Base-by-base conservation (phyloP, 305 asterid genomes). In the Fraxinus velutina region DNA sequence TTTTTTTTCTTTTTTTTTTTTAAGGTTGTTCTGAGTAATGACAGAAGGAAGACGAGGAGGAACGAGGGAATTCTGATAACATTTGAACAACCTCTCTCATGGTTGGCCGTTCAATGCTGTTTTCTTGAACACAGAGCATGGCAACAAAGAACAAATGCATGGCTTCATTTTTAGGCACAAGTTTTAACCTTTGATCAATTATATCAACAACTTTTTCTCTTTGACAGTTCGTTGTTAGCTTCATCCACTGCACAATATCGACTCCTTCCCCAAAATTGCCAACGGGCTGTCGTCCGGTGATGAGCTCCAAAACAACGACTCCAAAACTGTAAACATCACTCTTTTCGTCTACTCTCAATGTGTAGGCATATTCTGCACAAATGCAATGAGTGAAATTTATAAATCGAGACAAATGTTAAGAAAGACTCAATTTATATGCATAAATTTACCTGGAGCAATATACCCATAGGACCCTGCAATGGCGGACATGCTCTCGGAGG, bases 321-420 rank as follows among this genome's bases (percentile, higher is more conserved):
- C 99, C 99, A 62, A 88, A 94, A 87, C 99, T 95, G 86, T 94
- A 95, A 4, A 94, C 97, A 82, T 95, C 98, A 73, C 98, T 94
- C 90, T 94, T 95, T 89, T 95, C 99, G 79, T 92, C 97, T 6
- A 95, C 98, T 82, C 88, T 86, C 79, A 95, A 52, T 0, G 98
- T 95, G 88, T 92, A 95, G 0, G 99, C 99, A 80, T 95, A 95
- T 71, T 95, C 99, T 95, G 94, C 90, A 84, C 24, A 21, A 15
- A 13, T 47, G 19, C 57, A 47, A 47, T 3, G 1, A n/a, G 0
- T 13, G 19, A 47, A 47, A 47, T 47, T 47, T 13, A 47, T 13
- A 13, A 3, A 12, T 47, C 6, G 19, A 47, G 19, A 47, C 57
- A 3, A 47, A 47, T 47, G 19, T 13, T 47, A 13, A 47, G 57